Conservation (phyloP, 345 rosid species). For the Corchorus olitorius region DNA sequence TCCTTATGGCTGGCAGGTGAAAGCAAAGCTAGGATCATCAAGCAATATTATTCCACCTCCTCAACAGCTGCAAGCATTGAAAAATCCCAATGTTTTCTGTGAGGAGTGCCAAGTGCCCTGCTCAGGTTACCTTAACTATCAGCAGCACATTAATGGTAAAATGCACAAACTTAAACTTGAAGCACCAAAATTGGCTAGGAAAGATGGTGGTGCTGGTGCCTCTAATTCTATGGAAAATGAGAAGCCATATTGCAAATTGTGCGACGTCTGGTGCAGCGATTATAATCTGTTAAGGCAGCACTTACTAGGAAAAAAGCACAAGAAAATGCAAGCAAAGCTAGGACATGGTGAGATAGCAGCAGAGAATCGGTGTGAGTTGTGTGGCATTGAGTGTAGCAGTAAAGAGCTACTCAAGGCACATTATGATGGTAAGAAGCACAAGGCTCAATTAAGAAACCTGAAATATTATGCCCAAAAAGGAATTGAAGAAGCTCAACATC, state of each 20-base stretch:
- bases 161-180: constrained; percentile 27
- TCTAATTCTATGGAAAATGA: neutral
- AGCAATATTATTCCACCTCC: neutral
- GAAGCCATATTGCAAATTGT: constrained; percentile 15
- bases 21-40: neutral
- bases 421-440: constrained; percentile 22
- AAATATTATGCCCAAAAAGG: neutral
- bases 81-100: constrained; percentile 14
- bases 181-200: constrained; percentile 7
- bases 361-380: constrained; percentile 10
- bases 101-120: constrained; percentile 29
- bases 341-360: neutral
- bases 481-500: neutral
- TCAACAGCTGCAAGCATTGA: constrained; percentile 11
- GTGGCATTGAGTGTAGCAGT: constrained; percentile 28
- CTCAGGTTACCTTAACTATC: constrained; percentile 17
- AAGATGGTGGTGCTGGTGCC: neutral
- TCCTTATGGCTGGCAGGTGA: constrained; percentile 18
- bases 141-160: constrained; percentile 27
- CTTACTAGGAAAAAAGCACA: constrained; percentile 26
- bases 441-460: neutral
- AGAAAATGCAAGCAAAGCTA: constrained; percentile 3
- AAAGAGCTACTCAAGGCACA: constrained; percentile 17
- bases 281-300: constrained; percentile 15
- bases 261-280: constrained; percentile 30